Conservation (phyloP, 768 basidiomycete species). For the Rhodotorula sphaerocarpa region DNA sequence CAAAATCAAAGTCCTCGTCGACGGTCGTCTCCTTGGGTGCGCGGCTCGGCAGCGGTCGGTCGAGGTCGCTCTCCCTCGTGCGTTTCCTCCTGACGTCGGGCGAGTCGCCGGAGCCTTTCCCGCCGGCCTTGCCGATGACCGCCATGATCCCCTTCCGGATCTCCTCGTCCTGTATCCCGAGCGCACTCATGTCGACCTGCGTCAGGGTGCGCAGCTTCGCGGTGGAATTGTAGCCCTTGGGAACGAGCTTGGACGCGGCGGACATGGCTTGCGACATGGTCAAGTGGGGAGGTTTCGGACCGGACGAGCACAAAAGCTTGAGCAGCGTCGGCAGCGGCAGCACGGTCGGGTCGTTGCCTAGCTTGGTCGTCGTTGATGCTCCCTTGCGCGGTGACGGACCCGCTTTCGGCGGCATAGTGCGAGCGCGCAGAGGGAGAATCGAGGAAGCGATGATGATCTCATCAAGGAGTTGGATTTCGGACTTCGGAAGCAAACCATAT, state of each 20-base stretch:
- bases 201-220: constrained; percentile 54
- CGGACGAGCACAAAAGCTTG: constrained; percentile 54
- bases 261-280: constrained; percentile 58
- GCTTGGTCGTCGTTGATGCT: constrained; percentile 1
- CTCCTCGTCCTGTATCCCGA: constrained; percentile 49
- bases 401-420: neutral
- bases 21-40: constrained; percentile 47
- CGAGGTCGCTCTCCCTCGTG: constrained; percentile 47
- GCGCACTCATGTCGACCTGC: constrained; percentile 53
- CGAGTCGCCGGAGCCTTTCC: constrained; percentile 19
- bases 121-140: constrained; percentile 6
- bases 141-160: constrained; percentile 12
- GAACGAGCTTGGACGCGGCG: constrained; percentile 53
- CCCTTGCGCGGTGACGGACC: neutral
- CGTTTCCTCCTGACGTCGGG: constrained; percentile 51
- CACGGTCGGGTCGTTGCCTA: constrained; percentile 42
- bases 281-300: constrained; percentile 9
- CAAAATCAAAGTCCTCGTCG: constrained; percentile 59
- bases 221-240: constrained; percentile 50
- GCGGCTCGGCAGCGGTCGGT: constrained; percentile 55
- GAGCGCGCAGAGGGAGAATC: neutral
- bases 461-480: too few relatives aligned
- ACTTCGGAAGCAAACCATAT: too few relatives aligned
- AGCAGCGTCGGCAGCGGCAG: constrained; percentile 60
- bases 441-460: neutral